Evolutionary conservation across 2,329 filamentous ascomycete species (phyloP), one percentile per base, ranked within the genome.

Genomic region (Juglanconis oblonga): DNA sequence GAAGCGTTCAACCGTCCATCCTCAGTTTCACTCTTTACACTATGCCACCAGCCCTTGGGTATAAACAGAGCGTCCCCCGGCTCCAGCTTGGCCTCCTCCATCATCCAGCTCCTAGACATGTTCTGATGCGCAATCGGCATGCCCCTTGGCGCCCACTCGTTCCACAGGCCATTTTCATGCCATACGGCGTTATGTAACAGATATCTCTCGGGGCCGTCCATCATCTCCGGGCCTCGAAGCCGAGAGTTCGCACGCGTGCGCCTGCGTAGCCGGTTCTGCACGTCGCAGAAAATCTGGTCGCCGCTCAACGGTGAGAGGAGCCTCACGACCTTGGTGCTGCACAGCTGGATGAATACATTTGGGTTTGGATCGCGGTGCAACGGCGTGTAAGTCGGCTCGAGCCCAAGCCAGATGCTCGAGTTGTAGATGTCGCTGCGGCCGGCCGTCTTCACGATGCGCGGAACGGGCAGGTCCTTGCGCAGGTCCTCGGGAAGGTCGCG

Each of bases 321-420:
- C n/a, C 92, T 81, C 14, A 97, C 78, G 0, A 77, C 71, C 73
- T 99, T 99, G 55, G 70, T 74, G 4, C 91, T 86, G 14, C 85
- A 85, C 11, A 98, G 73, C 73, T 99, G 95, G 50, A 91, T 85
- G 71, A 98, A 97, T 0, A 97, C 68, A 70, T 99, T 99, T 0
- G 92, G 92, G 68, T 98, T 98, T 0, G 95, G 95, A 69, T 99
- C 95, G 57, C 90, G 85, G 73, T 99, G 95, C 3, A 97, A 78
- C 3, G 95, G 92, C 0, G 95, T 97, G 67, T 92, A 92, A 0
- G 93, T 97, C 0, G 92, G 92, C 44, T 92, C 86, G 13, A 88
- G 79, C 1, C 95, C 95, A 11, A 98, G 81, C 94, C 94, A 99
- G 48, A 98, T 78, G 67, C 90, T 96, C 0, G 89, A 88, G 67